Conservation (phyloP, 148 eudicot genomes). For the Rhododendron vialii region DNA sequence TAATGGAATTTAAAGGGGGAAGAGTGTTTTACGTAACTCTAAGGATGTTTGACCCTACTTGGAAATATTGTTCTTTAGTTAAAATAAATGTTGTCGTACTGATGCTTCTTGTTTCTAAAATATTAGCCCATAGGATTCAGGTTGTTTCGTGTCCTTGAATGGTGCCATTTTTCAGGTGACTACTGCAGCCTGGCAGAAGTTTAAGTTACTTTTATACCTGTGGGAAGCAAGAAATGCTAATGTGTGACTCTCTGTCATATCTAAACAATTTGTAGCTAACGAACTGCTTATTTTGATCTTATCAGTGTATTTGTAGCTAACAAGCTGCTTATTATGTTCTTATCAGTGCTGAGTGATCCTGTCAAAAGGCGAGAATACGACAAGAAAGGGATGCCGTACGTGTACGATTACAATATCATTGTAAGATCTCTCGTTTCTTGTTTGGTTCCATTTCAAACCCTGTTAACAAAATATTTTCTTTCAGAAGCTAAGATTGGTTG, state of each 20-base stretch:
- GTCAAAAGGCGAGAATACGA: conserved; percentile 71
- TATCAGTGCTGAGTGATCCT: conserved; percentile 84
- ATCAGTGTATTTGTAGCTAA: conserved; percentile 42
- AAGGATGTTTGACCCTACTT: background rate
- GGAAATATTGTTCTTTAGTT: background rate
- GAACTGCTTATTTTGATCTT: conserved; percentile 2
- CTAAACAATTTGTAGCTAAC: background rate
- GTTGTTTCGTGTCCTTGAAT: background rate
- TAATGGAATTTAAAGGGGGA: background rate
- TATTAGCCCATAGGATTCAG: background rate
- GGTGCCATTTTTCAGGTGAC: background rate
- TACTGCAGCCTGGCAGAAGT: background rate
- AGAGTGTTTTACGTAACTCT: background rate
- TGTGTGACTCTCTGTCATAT: background rate
- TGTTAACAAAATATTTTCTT: background rate
- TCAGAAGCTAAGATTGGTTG: background rate
- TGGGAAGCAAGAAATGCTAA: background rate
- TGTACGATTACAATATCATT: conserved; percentile 49
- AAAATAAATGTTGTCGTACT: background rate
- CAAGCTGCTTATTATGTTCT: conserved; percentile 3
- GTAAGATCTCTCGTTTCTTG: conserved; percentile 36
- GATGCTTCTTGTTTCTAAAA: background rate
- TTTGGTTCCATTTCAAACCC: background rate
- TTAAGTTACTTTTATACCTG: background rate
- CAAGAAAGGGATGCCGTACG: conserved; percentile 51